Evolutionary conservation across 495 filamentous ascomycete genomes (phyloP).

Genomic region (Baudoinia panamericana): DNA sequence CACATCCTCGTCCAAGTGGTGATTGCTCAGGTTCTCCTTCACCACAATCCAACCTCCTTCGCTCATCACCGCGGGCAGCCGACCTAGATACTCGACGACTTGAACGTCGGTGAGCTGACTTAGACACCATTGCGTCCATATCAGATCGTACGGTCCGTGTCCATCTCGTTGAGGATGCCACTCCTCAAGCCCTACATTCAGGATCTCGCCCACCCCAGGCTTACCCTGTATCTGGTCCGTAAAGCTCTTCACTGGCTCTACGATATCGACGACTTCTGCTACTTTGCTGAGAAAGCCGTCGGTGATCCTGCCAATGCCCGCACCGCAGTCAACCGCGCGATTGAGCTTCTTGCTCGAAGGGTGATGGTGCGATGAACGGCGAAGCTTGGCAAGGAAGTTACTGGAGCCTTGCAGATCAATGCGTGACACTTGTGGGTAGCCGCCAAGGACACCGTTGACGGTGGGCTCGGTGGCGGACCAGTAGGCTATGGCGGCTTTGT

Average conservation of each 20-base stretch:
- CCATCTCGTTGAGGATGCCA: constrained; percentile 46
- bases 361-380: constrained; percentile 28
- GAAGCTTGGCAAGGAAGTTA: constrained; percentile 65
- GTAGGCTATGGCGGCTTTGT: constrained; percentile 44
- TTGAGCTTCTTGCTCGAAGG: constrained; percentile 23
- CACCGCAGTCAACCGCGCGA: constrained; percentile 46
- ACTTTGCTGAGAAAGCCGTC: constrained; percentile 42
- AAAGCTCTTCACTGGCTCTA: constrained; percentile 50
- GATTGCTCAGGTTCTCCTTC: constrained; percentile 74
- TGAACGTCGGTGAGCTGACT: constrained; percentile 75
- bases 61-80: constrained; percentile 45
- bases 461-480: constrained; percentile 62
- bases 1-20: constrained; percentile 42
- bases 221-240: constrained; percentile 33
- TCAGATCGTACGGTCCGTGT: constrained; percentile 39
- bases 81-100: constrained; percentile 50
- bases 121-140: constrained; percentile 86
- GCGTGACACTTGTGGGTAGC: constrained; percentile 57
- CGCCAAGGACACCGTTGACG: constrained; percentile 72
- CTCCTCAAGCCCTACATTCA: constrained; percentile 59
- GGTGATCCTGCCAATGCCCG: constrained; percentile 51
- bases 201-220: constrained; percentile 44
- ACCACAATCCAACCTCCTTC: constrained; percentile 52
- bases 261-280: constrained; percentile 42
- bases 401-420: constrained; percentile 66